Evolutionary conservation across 192 early-diverging fungal genomes (phyloP).

Genomic region (Coemansia furcata): DNA sequence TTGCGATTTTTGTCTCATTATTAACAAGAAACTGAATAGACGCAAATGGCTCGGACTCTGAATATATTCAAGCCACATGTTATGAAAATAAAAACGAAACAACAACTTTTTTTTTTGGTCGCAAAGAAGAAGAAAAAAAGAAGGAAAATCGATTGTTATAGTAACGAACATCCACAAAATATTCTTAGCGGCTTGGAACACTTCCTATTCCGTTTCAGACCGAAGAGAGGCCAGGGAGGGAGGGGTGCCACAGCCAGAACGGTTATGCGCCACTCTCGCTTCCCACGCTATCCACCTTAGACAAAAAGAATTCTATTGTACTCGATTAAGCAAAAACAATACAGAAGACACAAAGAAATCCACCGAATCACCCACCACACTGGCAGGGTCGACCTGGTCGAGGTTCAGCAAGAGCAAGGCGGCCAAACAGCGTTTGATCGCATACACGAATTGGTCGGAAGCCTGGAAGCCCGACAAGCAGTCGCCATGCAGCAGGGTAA

Average conservation of each 20-base stretch:
- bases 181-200: not conserved
- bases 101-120: not conserved
- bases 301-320: not conserved
- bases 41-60: not conserved
- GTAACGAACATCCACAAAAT: not conserved
- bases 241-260: too few species aligned
- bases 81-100: not conserved
- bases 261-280: not conserved
- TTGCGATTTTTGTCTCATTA: not conserved
- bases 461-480: not conserved
- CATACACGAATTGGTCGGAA: not conserved
- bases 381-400: conserved; percentile 12
- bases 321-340: not conserved
- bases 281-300: not conserved
- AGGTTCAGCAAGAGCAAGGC: conserved; percentile 16
- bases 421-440: not conserved
- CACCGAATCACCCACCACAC: not conserved
- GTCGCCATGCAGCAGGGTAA: conserved; percentile 10
- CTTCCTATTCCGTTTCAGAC: too few species aligned
- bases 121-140: not conserved
- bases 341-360: conserved; percentile 9
- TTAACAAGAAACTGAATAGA: not conserved
- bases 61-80: not conserved
- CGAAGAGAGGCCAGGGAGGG: too few species aligned
- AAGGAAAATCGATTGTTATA: too few species aligned